A percentile compares a stretch with the other conserved stretches of the same genome.
Evolutionary conservation across 768 basidiomycete species (phyloP).

Genomic region (Boletus vinaceobasis): DNA sequence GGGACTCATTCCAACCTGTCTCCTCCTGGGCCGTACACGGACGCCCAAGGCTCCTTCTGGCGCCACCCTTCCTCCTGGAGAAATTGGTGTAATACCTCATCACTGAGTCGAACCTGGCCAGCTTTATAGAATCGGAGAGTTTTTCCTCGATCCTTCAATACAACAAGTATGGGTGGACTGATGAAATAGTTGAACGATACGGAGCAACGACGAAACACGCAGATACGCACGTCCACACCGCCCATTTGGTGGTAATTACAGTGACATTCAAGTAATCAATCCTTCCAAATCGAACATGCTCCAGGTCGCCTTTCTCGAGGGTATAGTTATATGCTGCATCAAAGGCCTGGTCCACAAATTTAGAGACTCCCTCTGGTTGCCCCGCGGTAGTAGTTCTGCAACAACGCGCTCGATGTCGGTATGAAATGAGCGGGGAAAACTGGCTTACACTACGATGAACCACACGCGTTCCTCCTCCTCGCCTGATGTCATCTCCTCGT

Average conservation of each 20-base stretch:
- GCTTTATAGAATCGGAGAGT: conserved; percentile 80
- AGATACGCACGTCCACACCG: conserved; percentile 69
- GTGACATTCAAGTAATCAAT: conserved; percentile 89
- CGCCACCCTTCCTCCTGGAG: conserved; percentile 63
- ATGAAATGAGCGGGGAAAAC: not conserved
- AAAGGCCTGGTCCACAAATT: conserved; percentile 68
- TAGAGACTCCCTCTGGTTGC: conserved; percentile 63
- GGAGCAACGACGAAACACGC: not conserved
- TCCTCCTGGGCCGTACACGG: conserved; percentile 73
- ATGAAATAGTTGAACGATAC: not conserved
- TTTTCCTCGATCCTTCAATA: conserved; percentile 67
- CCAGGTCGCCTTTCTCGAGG: conserved; percentile 55
- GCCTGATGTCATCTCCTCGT: conserved; percentile 61
- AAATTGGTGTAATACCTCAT: conserved; percentile 62
- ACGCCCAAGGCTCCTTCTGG: conserved; percentile 62
- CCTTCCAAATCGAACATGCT: conserved; percentile 76
- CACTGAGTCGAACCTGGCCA: conserved; percentile 55
- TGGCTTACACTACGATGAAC: conserved; percentile 71
- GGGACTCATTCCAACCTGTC: conserved; percentile 45
- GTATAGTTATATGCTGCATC: conserved; percentile 71
- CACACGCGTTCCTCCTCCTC: conserved; percentile 70
- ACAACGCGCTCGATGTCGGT: not conserved
- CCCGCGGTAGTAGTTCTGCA: conserved; percentile 57
- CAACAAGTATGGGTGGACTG: conserved; percentile 75
- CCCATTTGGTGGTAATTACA: conserved; percentile 80